Base-by-base conservation (phyloP, 805 yeast genomes). In the Zygoascus flipseniorum region DNA sequence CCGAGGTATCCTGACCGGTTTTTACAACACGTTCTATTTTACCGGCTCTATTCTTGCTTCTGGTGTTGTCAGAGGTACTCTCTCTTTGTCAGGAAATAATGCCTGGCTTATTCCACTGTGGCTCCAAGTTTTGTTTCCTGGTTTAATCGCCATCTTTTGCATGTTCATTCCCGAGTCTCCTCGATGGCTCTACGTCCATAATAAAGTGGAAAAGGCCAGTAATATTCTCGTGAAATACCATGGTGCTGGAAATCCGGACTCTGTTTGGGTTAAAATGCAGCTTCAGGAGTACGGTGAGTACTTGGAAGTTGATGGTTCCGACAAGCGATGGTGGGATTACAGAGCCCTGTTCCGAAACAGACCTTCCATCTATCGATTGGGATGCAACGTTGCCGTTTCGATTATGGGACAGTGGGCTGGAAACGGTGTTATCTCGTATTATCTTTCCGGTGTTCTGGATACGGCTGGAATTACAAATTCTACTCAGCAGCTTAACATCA, bases 41-140 rank as follows among this genome's bases (percentile, higher is more conserved):
- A 59, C 76, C 41, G 83, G 83, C 47, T 14, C 31, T 18, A 48
- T 55, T 26, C 31, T 55, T 14, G 51, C 56, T 2, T 39, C 58
- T 13, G 54, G 53, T 23, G 47, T 47, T 13, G 48, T 43, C 4
- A 16, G 54, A 10, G 53, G 54, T 8, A 43, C 50, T 10, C 11
- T 20, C 18, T 14, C 35, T 19, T 43, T n/a, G 16, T n/a, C 18
- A 13, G 18, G 16, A 16, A 43, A 48, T 28, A 35, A 35, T 16
- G 31, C 52, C 4, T 53, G 55, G 55, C 28, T 75, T 47, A 57
- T 76, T 50, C 79, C 79, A 41, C 78, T 79, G 6, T 54, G 67
- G 41, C 14, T 54, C 28, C 57, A 54, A 31, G 26, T 47, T 16
- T 18, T 52, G 8, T 52, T 52, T 50, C 50, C 57, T 10, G 18